Conservation (phyloP, 1,284 basidiomycete genomes). For the Microbotryum lychnidis-dioicae region DNA sequence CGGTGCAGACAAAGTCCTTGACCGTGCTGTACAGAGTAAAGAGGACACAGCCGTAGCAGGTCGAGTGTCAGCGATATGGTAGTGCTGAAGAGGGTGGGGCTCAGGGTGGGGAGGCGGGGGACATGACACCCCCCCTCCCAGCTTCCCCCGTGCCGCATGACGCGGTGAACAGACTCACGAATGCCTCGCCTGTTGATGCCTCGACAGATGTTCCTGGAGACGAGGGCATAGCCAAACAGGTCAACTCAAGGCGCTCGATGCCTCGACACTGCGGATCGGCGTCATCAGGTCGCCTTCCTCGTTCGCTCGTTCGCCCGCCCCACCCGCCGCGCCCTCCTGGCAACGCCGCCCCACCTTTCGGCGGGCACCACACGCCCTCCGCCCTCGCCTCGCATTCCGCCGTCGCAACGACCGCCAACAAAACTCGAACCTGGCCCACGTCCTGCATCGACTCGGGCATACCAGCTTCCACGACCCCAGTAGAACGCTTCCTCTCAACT, state of each 20-base stretch:
- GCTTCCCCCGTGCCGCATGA: background rate
- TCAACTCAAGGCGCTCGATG: background rate
- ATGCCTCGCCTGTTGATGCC: slow-evolving; percentile 18
- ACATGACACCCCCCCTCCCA: background rate
- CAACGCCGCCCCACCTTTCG: background rate
- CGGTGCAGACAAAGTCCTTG: slow-evolving; percentile 29
- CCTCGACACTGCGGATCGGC: no score
- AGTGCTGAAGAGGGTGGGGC: background rate
- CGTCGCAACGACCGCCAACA: background rate
- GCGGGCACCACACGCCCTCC: slow-evolving; percentile 1
- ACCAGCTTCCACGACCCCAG: no score
- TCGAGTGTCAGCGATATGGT: background rate
- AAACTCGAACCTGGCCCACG: background rate
- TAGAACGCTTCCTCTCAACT: background rate
- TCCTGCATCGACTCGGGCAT: background rate
- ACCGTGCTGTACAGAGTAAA: slow-evolving; percentile 3
- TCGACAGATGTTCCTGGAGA: slow-evolving; percentile 23
- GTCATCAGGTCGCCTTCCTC: no score
- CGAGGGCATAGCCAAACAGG: background rate
- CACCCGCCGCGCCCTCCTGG: no score
- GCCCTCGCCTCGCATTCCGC: background rate
- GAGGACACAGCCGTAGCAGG: background rate
- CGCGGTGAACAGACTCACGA: background rate
- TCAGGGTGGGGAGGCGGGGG: background rate
- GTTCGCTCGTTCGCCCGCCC: no score